Evolutionary conservation across 1,139 yeast species (phyloP).

Genomic region (Saccharomycopsis crataegensis): DNA sequence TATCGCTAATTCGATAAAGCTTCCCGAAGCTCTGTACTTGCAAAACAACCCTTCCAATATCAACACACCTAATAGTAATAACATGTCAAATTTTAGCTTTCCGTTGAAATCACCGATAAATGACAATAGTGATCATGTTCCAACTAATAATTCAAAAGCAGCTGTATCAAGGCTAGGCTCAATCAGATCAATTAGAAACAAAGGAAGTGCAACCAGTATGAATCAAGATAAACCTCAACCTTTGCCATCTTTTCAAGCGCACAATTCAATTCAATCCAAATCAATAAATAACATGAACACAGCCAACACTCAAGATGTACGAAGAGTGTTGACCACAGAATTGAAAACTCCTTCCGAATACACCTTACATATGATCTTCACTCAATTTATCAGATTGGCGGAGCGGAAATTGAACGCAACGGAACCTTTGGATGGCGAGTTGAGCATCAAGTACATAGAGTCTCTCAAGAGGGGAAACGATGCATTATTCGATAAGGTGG

Average conservation of each 20-base stretch:
- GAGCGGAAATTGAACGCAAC: conserved; percentile 63
- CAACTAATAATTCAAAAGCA: not conserved
- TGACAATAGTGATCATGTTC: not conserved
- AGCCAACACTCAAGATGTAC: conserved; percentile 12
- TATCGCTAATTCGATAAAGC: not conserved
- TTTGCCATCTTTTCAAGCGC: no score
- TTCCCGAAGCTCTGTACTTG: not conserved
- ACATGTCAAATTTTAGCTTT: conserved; percentile 14
- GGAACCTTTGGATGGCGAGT: conserved; percentile 4
- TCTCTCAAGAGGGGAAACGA: conserved; percentile 86
- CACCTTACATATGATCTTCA: conserved; percentile 86
- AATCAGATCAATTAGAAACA: not conserved
- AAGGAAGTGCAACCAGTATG: not conserved
- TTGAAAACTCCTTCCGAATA: conserved; percentile 85
- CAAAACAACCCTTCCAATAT: not conserved
- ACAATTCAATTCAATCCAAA: not conserved
- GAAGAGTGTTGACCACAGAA: conserved; percentile 52
- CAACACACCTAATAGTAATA: not conserved
- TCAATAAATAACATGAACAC: not conserved
- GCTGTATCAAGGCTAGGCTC: conserved; percentile 9
- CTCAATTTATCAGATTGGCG: conserved; percentile 91
- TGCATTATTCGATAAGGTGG: conserved; percentile 75
- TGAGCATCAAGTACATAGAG: conserved; percentile 39
- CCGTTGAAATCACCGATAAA: conserved; percentile 4
- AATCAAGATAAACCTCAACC: not conserved